Evolutionary conservation across 306 rosid species (phyloP).

Genomic region (Dalbergia cultrata): DNA sequence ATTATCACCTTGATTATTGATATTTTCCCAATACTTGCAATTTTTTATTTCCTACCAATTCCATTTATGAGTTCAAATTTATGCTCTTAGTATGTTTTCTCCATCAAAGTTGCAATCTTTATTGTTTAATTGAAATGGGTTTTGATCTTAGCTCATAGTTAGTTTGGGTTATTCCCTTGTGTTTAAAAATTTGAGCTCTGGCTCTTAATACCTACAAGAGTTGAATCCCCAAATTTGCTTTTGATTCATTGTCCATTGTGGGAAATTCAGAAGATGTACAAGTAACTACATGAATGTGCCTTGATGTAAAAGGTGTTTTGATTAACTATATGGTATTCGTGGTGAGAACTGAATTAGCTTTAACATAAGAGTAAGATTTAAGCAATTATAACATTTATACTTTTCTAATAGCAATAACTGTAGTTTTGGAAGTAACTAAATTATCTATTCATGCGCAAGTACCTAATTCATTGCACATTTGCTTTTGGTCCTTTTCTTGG

Average conservation of each 20-base stretch:
- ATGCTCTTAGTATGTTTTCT: background rate
- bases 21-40: conserved; percentile 6
- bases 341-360: conserved; percentile 7
- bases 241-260: background rate
- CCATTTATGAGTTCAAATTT: conserved; percentile 44
- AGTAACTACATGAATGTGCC: conserved; percentile 1
- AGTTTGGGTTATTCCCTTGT: background rate
- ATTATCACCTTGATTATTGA: too few relatives aligned
- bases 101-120: conserved; percentile 9
- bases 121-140: conserved; percentile 14
- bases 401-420: too few relatives aligned
- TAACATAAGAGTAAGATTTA: conserved; percentile 6
- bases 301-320: background rate
- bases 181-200: background rate
- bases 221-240: conserved; percentile 13
- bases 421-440: too few relatives aligned
- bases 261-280: background rate
- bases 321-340: background rate
- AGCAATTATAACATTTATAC: too few relatives aligned
- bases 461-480: too few relatives aligned
- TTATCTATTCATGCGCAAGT: too few relatives aligned
- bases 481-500: background rate
- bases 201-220: background rate
- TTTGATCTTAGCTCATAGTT: background rate
- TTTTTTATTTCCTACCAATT: conserved; percentile 50